Percentiles rank a stretch among this genome's conserved stretches.
Conservation (phyloP, 441 rosid genomes). For the Gossypium trilobum region DNA sequence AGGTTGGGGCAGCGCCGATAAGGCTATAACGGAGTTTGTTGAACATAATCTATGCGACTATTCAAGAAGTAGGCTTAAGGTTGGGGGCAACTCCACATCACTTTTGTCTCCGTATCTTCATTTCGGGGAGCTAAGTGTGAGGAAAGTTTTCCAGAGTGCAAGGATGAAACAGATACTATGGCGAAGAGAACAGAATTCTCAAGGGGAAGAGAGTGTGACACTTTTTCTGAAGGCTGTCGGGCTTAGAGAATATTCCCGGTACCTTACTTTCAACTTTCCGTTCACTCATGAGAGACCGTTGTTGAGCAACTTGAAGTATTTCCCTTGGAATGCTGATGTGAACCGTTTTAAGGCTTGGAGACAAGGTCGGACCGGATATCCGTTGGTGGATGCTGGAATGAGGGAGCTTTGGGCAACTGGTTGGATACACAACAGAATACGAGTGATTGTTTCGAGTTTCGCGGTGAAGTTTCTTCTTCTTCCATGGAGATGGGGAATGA, state of each 20-base stretch:
- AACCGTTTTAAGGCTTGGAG: slow-evolving; percentile 77
- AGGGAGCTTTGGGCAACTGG: slow-evolving; percentile 98
- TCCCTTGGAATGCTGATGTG: slow-evolving; percentile 66
- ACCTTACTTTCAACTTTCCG: slow-evolving; percentile 84
- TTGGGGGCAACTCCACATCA: slow-evolving; percentile 56
- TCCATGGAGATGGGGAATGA: slow-evolving; percentile 97
- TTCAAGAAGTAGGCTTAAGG: slow-evolving; percentile 45
- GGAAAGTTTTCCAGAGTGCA: slow-evolving; percentile 57
- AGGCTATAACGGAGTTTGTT: slow-evolving; percentile 50
- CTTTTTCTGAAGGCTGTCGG: slow-evolving; percentile 71
- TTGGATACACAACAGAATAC: slow-evolving; percentile 75
- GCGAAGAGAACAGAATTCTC: slow-evolving; percentile 51
- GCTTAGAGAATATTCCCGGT: slow-evolving; percentile 78
- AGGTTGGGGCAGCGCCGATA: slow-evolving; percentile 82
- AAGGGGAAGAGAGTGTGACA: slow-evolving; percentile 50
- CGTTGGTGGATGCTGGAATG: slow-evolving; percentile 93
- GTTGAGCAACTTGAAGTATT: slow-evolving; percentile 52
- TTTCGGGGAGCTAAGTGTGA: slow-evolving; percentile 75
- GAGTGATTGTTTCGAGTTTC: slow-evolving; percentile 81
- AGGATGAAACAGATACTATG: slow-evolving; percentile 64
- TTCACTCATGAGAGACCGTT: slow-evolving; percentile 74
- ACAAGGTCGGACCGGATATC: slow-evolving; percentile 87
- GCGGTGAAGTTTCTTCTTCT: slow-evolving; percentile 78
- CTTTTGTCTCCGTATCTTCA: slow-evolving; percentile 83
- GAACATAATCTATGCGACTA: slow-evolving; percentile 50